Base-by-base conservation (phyloP, 257 asterid species). In the Solanum bukasovii region DNA sequence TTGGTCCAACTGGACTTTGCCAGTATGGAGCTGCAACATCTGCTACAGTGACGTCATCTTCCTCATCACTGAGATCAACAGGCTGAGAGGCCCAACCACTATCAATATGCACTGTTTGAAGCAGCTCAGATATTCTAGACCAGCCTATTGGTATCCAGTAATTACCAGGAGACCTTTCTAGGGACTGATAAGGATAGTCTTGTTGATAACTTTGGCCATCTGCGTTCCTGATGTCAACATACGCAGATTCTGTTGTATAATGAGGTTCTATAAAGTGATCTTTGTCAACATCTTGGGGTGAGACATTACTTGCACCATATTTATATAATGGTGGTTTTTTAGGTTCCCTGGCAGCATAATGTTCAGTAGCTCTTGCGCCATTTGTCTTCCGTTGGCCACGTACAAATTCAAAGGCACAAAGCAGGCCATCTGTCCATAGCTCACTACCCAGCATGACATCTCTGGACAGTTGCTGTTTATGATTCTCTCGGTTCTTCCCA, bases 111-210 rank as follows among this genome's bases (percentile, higher is more conserved):
- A 94, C 96, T 27, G 91, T 91, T 89, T 85, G 94, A 71, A 91
- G 93, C 87, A 96, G 98, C 87, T 94, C 98, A 44, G 94, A 93
- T 88, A 96, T 93, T 88, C 99, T 93, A 86, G 94, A 87, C 99
- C 99, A 96, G 65, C 99, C 99, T 86, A 95, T 96, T n/a, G 99
- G 99, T 87, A 87, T 92, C 99, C 99, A 96, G 63, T 82, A 92
- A 88, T 92, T 94, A 84, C 96, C 94, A 82, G 90, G 93, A 87
- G 63, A 79, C 87, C 86, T 92, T 86, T 93, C 94, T 83, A 1
- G 38, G 63, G 27, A 5, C 13, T 90, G 63, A 86, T 88, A 90
- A 35, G 42, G 74, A 70, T 72, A 23, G 35, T 87, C 92, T 81
- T 86, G 84, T 18, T 87, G 91, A 72, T 88, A 73, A 89, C 88